Evolutionary conservation across 2,329 filamentous ascomycete species (phyloP), one percentile per base, ranked within the genome.

Genomic region (Fusarium cicatricum): DNA sequence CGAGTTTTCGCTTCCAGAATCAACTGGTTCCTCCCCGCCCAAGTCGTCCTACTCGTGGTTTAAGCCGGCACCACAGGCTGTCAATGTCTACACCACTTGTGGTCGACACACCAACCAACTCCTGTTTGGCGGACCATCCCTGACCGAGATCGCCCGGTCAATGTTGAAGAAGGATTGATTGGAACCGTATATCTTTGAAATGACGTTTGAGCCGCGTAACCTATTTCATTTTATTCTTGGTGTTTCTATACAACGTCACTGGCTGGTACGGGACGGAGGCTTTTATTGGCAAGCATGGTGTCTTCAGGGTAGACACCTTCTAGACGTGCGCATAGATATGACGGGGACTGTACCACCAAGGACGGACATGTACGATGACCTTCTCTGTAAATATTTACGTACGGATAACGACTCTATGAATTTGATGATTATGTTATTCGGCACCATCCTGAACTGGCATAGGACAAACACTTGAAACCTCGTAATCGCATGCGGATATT

Each of bases 31-130:
- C 15, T 66, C 69, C 33, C 66, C 66, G 37, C 66, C 73, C 52
- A 74, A 71, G 51, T 62, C 67, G 6, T 65, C 74, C 15, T 72
- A 73, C 56, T 60, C 60, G 46, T 70, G 70, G 52, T 62, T 75
- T 61, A 75, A 72, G 62, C 64, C 76, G 8, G 66, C 74, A n/a
- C 76, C 74, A 14, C 60, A 62, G 16, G 76, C 74, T 9, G 75
- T 79, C 61, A 85, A 85, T 57, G 76, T 80, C 36, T 77, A 83
- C 70, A 84, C 81, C 31, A 80, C 82, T 53, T 85, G 82, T 57
- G 82, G 82, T 12, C 76, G 82, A 12, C 82, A 85, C 69, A 80
- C 80, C 33, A 77, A 83, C 61, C 80, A 84, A 63, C 82, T 78
- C 54, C 72, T 85, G 12, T 81, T 85, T 56, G 73, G 80, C 29